Evolutionary conservation across 139 green algal genomes (phyloP), one percentile per base, ranked within the genome.

Genomic region (Ettlia oleoabundans): DNA sequence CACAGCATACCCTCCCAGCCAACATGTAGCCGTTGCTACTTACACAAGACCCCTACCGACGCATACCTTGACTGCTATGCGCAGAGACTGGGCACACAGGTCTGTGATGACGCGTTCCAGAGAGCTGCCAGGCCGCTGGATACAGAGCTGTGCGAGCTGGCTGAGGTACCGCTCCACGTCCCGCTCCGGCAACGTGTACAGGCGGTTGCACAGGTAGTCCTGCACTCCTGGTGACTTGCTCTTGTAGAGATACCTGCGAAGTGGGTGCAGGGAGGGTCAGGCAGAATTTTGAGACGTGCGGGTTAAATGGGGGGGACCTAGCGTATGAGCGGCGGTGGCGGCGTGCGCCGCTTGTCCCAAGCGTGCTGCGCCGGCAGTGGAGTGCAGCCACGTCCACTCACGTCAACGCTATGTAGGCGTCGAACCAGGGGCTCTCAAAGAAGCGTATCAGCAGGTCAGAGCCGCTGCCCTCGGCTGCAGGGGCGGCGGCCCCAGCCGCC

Each of bases 141-240:
- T 87, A 35, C 92, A 89, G 33, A 98, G 82, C 84, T 93, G 88
- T 28, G 92, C 95, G 2, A 98, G 89, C 86, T 99, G 94, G 8
- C 93, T 92, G 41, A 99, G 85, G 81, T 98, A 98, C 9, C 81
- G 76, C 65, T 98, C 93, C 9, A 98, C 73, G 4, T 87, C 87
- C 7, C 65, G 63, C 76, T 97, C 92, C 13, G 93, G 90, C 58
- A 99, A 85, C 15, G 89, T 84, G 47, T 95, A 94, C 62, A 99
- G 85, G 37, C 94, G 88, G 61, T 95, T 95, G 88, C 95, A 98
- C 30, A 98, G 82, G 77, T 98, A 98, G 70, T 98, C 95, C 28
- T 95, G 90, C 33, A 97, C 91, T 1, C 90, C 93, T 24, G 86
- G 84, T 10, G 90, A 82, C 1, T 86, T 88, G 66, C 80, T 91